These are phyloP conservation scores for Candida nanaspora DNA, from an alignment of 805 yeast species.

Conservation along the genomic window DNA sequence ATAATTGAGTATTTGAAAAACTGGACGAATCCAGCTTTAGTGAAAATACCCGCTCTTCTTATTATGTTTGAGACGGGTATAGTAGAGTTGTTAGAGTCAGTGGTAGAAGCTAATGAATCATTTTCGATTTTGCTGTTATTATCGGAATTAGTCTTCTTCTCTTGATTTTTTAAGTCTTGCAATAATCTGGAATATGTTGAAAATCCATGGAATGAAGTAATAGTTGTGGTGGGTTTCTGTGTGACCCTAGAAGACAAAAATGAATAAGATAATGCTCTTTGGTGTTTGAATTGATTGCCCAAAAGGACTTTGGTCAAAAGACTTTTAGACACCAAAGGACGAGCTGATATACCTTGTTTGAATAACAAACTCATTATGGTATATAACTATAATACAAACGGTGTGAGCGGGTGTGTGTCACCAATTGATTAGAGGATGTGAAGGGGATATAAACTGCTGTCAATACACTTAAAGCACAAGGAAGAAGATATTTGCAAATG, in stretches of 20 bases:
- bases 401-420: too few species aligned
- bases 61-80: background rate
- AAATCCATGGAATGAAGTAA: background rate
- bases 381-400: background rate
- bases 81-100: too few species aligned
- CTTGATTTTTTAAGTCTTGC: background rate
- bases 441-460: too few species aligned
- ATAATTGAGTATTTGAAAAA: slow-evolving; percentile 26
- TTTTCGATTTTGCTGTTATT: too few species aligned
- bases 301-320: background rate
- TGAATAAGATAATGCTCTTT: too few species aligned
- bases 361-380: background rate
- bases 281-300: too few species aligned
- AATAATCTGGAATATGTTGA: background rate
- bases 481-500: too few species aligned
- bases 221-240: background rate
- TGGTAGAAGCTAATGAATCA: too few species aligned
- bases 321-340: background rate
- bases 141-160: background rate
- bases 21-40: slow-evolving; percentile 19
- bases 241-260: too few species aligned
- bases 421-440: too few species aligned
- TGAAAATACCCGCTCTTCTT: background rate
- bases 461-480: too few species aligned
- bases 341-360: background rate